Evolutionary conservation across 176 grass and related monocot genomes (phyloP).

Genomic region (Pontederia paniculata): DNA sequence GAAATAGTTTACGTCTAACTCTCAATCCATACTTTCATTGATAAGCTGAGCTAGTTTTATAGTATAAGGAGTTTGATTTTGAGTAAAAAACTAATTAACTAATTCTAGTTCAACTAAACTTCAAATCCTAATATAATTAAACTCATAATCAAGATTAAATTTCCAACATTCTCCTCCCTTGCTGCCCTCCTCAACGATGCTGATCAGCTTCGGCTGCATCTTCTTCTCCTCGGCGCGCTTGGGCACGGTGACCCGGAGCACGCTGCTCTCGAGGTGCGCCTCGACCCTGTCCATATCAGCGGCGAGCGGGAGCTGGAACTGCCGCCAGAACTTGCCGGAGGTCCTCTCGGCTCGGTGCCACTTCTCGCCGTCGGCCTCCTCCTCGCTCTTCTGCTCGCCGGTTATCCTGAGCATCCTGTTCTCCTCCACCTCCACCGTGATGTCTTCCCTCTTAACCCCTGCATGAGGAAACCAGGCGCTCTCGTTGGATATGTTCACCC

Average conservation of each 20-base stretch:
- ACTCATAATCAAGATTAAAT: too few species aligned
- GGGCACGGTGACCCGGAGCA: constrained; percentile 31
- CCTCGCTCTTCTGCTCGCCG: constrained; percentile 34
- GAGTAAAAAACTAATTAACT: too few species aligned
- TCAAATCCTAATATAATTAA: too few species aligned
- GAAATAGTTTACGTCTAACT: too few species aligned
- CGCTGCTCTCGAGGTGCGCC: constrained; percentile 15
- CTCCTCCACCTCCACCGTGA: constrained; percentile 48
- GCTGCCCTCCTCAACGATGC: constrained; percentile 11
- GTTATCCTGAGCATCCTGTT: constrained; percentile 34
- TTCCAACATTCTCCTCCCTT: too few species aligned
- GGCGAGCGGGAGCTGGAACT: constrained; percentile 27
- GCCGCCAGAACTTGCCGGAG: constrained; percentile 32
- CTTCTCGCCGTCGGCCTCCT: constrained; percentile 22
- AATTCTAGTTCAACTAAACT: too few species aligned
- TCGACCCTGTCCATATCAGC: constrained; percentile 17
- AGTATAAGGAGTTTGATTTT: too few species aligned
- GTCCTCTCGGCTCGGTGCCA: constrained; percentile 49
- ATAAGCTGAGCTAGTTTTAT: too few species aligned
- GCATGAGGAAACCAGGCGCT: too few species aligned
- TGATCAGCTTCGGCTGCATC: constrained; percentile 25
- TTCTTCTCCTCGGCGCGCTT: constrained; percentile 22
- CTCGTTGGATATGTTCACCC: too few species aligned
- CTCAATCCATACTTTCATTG: too few species aligned
- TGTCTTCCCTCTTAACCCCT: constrained; percentile 32